Evolutionary conservation across 345 rosid genomes (phyloP).

Genomic region (Trapa bicornis): DNA sequence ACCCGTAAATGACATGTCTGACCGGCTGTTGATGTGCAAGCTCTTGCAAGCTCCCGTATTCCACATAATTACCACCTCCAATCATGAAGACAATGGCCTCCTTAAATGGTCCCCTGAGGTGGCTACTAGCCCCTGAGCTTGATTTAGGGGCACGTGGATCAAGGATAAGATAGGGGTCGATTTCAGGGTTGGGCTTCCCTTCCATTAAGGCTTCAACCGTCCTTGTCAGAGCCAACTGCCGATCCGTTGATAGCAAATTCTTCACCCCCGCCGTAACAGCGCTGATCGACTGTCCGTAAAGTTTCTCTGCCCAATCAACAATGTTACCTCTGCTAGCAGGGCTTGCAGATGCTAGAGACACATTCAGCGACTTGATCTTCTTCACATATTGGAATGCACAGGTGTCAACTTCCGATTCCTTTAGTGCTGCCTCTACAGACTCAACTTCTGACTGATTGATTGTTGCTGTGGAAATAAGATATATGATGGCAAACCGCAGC

Average conservation of each 20-base stretch:
- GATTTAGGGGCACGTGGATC: conserved; percentile 97
- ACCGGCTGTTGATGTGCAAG: conserved; percentile 75
- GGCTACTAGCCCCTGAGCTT: conserved; percentile 47
- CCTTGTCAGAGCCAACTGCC: conserved; percentile 82
- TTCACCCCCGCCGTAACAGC: conserved; percentile 98
- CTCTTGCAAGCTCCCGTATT: conserved; percentile 92
- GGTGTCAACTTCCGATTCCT: conserved; percentile 45
- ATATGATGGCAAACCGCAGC: conserved; percentile 83
- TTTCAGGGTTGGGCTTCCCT: conserved; percentile 84
- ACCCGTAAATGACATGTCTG: conserved; percentile 79
- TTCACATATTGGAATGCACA: conserved; percentile 91
- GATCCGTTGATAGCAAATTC: conserved; percentile 82
- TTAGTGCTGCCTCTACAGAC: conserved; percentile 40
- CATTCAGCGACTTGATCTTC: conserved; percentile 87
- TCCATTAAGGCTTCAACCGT: conserved; percentile 91
- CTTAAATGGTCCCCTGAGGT: conserved; percentile 75
- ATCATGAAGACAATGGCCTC: conserved; percentile 96
- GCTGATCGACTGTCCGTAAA: conserved; percentile 86
- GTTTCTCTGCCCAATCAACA: conserved; percentile 98
- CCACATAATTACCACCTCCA: conserved; percentile 94
- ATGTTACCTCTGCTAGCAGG: conserved; percentile 75
- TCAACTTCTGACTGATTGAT: conserved; percentile 77
- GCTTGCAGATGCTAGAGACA: conserved; percentile 73
- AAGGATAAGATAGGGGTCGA: conserved; percentile 64
- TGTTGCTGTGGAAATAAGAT: conserved; percentile 75